Base-by-base conservation (phyloP, 2,329 filamentous ascomycete genomes). In the Dactylonectria macrodidyma region DNA sequence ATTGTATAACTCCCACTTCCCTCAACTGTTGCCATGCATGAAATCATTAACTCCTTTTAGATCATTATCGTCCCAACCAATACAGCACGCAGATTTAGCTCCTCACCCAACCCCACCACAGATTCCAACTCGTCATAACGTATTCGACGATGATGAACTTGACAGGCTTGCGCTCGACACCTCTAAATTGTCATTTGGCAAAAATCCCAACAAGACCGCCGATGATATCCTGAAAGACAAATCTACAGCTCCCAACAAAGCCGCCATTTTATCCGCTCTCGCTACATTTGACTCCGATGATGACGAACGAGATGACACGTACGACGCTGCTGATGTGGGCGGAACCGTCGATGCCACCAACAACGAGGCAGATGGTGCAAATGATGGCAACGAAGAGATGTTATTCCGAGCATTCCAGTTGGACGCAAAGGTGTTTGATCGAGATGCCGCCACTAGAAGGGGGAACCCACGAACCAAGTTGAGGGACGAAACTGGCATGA, bases 231-330 rank as follows among this genome's bases (percentile, higher is more conserved):
- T 95, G 8, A 83, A 87, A 55, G 91, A 94, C 76, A 88, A 88
- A 58, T 86, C 88, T 22, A 83, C 83, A 1, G 90, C 91, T 3
- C 89, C 92, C 2, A 91, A 91, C 75, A 97, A 97, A 82, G 93
- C 94, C 0, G 92, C 94, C 11, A 97, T 98, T 73, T 84, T 97
- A 26, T 93, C 95, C 3, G 95, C 95, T 0, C 88, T 98, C 2
- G 94, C 94, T 16, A 88, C 92, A 1, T 98, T 98, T 73, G 95
- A 98, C 81, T 92, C 92, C 0, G 95, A 98, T 75, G 96, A 98
- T 73, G 96, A 99, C 79, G 96, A 99, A 82, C 90, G 95, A 41
- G 96, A 99, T 79, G 96, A 99, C 79, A 98, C 95, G 0, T 99
- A 99, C 78, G 96, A 99, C 75, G 90, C 92, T 2, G 94, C 91